Evolutionary conservation across 306 rosid genomes (phyloP), one percentile per base, ranked within the genome.

Genomic region (Vachellia collinsii): DNA sequence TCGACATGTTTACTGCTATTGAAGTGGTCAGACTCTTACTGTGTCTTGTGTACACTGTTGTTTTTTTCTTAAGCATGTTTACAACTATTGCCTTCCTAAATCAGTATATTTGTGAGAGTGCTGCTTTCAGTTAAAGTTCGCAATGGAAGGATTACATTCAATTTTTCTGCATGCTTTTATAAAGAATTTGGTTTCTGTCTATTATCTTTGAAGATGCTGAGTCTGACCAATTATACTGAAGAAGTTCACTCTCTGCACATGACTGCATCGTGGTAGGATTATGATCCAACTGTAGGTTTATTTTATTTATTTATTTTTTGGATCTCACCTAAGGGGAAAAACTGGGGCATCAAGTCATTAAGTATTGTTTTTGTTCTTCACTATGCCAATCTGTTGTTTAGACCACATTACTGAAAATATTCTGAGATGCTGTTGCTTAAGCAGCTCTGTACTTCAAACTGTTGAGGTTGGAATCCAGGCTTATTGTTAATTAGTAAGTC

Each of bases 401-500:
- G 74, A 37, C 71, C 37, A 22, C 12, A 1, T 14, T 22, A 22
- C 65, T 59, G 43, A 65, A 79, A 17, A 59, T 29, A 63, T 51
- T 61, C 34, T 46, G 42, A 50, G 84, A 19, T 76, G 50, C 39
- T 59, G 63, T 75, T 7, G 69, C 48, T 44, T 51, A 66, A 25
- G 77, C 44, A 80, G 56, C 10, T 13, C 54, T 67, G 0, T 44
- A 43, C 43, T 59, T 59, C 9, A 68, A 36, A 62, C 64, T 54
- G 71, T 22, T 79, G 83, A 58, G 68, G 43, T 79, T 84, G 71
- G 54, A 48, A 14, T 34, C 58, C 61, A 8, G 68, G 68, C 74
- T 38, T 66, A 70, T 12, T 73, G 76, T 78, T 42, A 48, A 39
- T 64, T 77, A 70, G 51, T 54, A 64, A 77, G 88, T 92, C 81